Base-by-base conservation (phyloP, 768 basidiomycete species). In the Trametes punicea region DNA sequence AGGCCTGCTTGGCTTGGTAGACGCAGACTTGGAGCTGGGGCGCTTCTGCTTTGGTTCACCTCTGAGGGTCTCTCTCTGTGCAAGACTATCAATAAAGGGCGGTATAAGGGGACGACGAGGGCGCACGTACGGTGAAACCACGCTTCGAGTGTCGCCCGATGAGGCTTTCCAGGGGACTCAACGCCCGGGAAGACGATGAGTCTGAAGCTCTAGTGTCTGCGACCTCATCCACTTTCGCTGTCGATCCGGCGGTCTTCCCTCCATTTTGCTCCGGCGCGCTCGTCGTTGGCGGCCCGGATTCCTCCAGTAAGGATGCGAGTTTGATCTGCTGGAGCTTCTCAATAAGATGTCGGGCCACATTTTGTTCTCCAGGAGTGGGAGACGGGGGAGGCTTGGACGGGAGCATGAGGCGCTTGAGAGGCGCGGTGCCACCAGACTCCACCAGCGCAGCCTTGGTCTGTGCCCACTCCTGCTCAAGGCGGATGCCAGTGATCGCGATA, bases 401-500 rank as follows among this genome's bases (percentile, higher is more conserved):
- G 6, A 36, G 13, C 34, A 15, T 7, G 34, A 8, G 5, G 34
- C 13, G 13, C 13, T 16, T 16, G 7, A 36, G 34, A 10, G 15
- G 7, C n/a, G 15, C 34, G 15, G 34, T 9, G 15, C 34, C 34
- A 10, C 6, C 13, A 36, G 34, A 36, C 34, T 36, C n/a, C 9
- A 36, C 15, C 8, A n/a, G 13, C 9, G 6, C 15, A 4, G 15
- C 34, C 34, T 7, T 36, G 13, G 34, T 15, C 38, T 41, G 27
- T 18, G 26, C 31, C 61, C 61, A 62, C 27, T 46, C 31, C 6
- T 9, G 15, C 30, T 60, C 59, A 18, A 63, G 52, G 18, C 39
- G 33, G n/a, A 26, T n/a, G 18, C 56, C 62, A 5, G 34, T 33
- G 23, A 21, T n/a, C 10, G 18, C 26, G 20, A 74, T 57, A 7